Base-by-base conservation (phyloP, 768 basidiomycete genomes). In the Auricularia cornea region DNA sequence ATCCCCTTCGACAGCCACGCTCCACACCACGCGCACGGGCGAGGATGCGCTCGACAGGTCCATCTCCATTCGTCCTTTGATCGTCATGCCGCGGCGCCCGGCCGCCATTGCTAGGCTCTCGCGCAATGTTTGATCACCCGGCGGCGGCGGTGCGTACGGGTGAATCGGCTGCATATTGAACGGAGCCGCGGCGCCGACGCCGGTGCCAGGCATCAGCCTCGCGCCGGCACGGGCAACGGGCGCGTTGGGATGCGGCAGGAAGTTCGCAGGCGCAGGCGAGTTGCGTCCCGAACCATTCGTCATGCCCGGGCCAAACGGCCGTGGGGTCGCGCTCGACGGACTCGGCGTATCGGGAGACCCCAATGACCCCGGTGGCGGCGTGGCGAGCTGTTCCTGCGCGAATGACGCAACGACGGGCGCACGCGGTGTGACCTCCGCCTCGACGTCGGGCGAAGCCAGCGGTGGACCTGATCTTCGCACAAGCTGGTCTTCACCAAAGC, bases 21-120 rank as follows among this genome's bases (percentile, higher is more conserved):
- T 48, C 29, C 28, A 62, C 86, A 90, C 8, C 77, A 66, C 84
- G 0, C 83, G 84, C 0, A 90, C 84, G 1, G 89, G 88, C 0
- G 83, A 82, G 30, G 73, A 69, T 16, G 87, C 75, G 31, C 61
- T 69, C 26, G 67, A 68, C 48, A 91, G 68, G 62, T 90, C 88
- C 16, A 68, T 68, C 28, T 81, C 79, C 26, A 79, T 84, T 23
- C 79, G 73, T 0, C 81, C 89, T 64, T 87, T 89, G 5, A 91
- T 80, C 14, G 89, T 90, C 29, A 80, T 78, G 11, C 59, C 61
- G 77, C 71, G 32, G 69, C 69, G 60, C 79, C 70, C 64, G 57
- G 20, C 71, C 6, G 69, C 73, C 51, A 65, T 63, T 3, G 62
- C 64, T 10, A 77, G 59, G 11, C 68, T 65, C 14, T 72, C 69